These are phyloP conservation scores for Cadophora sp. DNA, from an alignment of 2,329 filamentous ascomycete genomes.

Conservation along the genomic window DNA sequence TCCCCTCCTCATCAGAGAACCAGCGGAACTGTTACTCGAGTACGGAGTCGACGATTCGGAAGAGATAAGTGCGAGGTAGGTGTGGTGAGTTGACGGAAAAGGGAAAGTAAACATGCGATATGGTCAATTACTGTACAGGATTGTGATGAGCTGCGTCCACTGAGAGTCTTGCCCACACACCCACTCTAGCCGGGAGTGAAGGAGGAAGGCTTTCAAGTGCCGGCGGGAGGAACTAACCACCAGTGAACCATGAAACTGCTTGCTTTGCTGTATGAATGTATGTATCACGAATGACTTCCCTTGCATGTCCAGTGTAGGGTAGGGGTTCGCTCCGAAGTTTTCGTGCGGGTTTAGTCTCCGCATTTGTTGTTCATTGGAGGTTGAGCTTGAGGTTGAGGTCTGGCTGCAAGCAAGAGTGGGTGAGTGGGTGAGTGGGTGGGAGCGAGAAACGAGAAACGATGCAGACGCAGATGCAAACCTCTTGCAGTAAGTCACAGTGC, in stretches of 20 bases:
- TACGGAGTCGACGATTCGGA: neutral
- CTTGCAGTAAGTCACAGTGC: constrained; percentile 15
- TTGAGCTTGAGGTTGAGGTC: neutral
- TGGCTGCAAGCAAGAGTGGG: no score
- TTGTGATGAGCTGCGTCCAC: neutral
- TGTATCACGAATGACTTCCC: neutral
- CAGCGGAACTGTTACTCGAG: neutral
- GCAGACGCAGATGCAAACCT: constrained; percentile 15
- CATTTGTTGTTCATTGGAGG: neutral
- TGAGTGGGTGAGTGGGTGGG: no score
- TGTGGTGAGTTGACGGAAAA: neutral
- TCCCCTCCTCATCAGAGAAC: neutral
- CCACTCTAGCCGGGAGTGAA: constrained; percentile 24
- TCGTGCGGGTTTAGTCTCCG: neutral
- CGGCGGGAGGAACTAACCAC: constrained; percentile 21
- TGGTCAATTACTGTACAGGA: neutral
- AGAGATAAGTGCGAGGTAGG: neutral
- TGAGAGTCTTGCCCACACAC: constrained; percentile 27
- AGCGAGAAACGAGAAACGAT: neutral
- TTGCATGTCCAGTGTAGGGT: neutral
- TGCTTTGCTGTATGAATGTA: neutral
- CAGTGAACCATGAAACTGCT: neutral
- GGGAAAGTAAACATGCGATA: constrained; percentile 24
- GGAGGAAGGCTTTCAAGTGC: constrained; percentile 31
- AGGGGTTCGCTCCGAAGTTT: neutral